Evolutionary conservation across 2,329 filamentous ascomycete genomes (phyloP), one percentile per base, ranked within the genome.

Genomic region (Neobulgaria alba): DNA sequence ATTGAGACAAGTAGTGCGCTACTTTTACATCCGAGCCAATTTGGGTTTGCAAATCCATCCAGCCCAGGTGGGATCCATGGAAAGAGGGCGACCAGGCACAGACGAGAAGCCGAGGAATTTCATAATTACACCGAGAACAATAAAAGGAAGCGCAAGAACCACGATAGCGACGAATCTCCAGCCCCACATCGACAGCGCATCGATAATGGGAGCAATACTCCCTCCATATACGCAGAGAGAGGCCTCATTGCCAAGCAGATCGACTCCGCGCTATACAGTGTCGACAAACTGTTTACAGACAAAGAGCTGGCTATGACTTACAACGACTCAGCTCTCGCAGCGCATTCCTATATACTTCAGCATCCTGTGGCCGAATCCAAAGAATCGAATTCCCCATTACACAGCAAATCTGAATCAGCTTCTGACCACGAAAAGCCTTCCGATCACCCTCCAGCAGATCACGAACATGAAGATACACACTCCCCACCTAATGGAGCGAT

Each of bases 271-370:
- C 62, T 77, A 2, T 81, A 79, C 57, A 81, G 73, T 56, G 73
- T 83, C 44, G 77, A 82, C 52, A 82, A 82, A 63, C 70, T 83
- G 29, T 83, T 83, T 37, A 82, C 78, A 0, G 79, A 83, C 52
- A 82, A 79, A 60, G 79, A 83, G 61, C 67, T 83, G 20, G 69
- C 73, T 3, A 71, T 82, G 65, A 75, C 75, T 19, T 81, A 81
- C 57, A 81, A 80, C 45, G 63, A 67, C 3, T 73, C 79, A 4
- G 77, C 78, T 20, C 53, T 79, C 15, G 77, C 77, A 2, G 71
- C 79, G 7, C 74, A 80, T 57, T 73, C 75, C 46, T 74, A 78
- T 53, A 68, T 81, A 42, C 61, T 79, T 38, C 71, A 74, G 26
- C 75, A 77, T 55, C 48, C 52, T 37, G 7, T 12, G 7, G 50